Evolutionary conservation across 345 rosid species (phyloP).

Genomic region (Salix dunnii): DNA sequence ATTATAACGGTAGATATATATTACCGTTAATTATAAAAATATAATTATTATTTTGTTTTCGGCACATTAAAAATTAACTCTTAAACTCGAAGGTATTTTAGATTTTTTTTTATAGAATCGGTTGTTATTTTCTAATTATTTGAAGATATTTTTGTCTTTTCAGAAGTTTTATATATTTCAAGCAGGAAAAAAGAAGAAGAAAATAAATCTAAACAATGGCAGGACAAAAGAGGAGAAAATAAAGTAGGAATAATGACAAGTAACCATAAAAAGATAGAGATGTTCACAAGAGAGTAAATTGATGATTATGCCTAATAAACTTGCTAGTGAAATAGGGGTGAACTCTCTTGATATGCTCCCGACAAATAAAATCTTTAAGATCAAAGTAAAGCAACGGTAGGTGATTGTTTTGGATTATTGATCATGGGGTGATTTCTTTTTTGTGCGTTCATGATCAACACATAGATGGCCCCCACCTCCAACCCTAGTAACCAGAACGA

Average conservation of each 20-base stretch:
- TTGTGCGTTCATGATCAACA: conserved; percentile 29
- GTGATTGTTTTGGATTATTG: conserved; percentile 23
- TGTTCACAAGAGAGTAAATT: conserved; percentile 9
- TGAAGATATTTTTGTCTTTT: too few species aligned
- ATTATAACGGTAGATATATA: too few species aligned
- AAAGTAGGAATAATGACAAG: background rate
- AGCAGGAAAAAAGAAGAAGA: too few species aligned
- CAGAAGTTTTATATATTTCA: too few species aligned
- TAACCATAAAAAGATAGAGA: background rate
- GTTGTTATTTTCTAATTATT: too few species aligned
- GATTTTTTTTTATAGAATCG: too few species aligned
- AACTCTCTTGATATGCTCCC: conserved; percentile 27
- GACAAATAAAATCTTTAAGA: conserved; percentile 36
- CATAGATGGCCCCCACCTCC: conserved; percentile 10
- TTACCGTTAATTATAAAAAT: too few species aligned
- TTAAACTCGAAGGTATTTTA: too few species aligned
- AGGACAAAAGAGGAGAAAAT: too few species aligned
- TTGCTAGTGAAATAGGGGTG: conserved; percentile 13
- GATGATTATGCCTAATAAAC: conserved; percentile 27
- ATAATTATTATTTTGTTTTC: too few species aligned
- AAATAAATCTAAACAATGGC: too few species aligned
- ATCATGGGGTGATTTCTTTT: conserved; percentile 22
- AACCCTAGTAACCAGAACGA: background rate
- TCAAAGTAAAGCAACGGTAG: conserved; percentile 16
- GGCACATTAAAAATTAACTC: too few species aligned